A percentile compares a stretch with the other conserved stretches of the same genome.
phyloP scores from a whole-genome alignment of 495 filamentous ascomycete species.

The Pseudoneurospora amorphoporcata region DNA sequence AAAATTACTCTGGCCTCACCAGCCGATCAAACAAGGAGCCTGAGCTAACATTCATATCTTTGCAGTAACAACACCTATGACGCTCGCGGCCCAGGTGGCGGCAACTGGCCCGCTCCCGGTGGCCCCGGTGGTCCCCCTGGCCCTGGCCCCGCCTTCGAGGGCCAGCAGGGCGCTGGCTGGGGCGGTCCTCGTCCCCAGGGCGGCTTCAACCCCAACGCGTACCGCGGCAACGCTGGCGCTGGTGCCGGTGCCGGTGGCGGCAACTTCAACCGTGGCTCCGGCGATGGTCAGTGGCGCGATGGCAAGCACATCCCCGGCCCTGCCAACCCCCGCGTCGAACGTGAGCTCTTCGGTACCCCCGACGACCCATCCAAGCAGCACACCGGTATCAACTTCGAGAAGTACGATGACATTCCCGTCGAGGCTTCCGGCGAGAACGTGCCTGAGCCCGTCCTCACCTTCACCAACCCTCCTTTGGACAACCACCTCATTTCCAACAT shows the following conservation, averaged over 20 bases:
- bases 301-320: constrained; percentile 92
- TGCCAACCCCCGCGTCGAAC: constrained; percentile 77
- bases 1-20: background rate
- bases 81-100: constrained; percentile 18
- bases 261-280: constrained; percentile 59
- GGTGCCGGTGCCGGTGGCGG: constrained; percentile 35
- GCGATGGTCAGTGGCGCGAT: constrained; percentile 92
- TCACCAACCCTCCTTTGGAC: constrained; percentile 91
- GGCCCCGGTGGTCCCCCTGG: background rate
- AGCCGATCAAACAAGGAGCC: background rate
- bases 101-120: constrained; percentile 17
- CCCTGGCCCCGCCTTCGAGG: constrained; percentile 18
- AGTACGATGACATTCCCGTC: constrained; percentile 98
- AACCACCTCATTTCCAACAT: constrained; percentile 88
- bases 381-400: constrained; percentile 98
- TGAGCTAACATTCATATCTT: constrained; percentile 10
- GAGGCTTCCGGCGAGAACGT: constrained; percentile 92
- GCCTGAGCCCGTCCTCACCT: constrained; percentile 79
- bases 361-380: constrained; percentile 93
- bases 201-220: constrained; percentile 46
- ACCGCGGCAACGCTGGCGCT: constrained; percentile 54
- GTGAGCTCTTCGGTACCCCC: constrained; percentile 86
- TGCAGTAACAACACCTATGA: constrained; percentile 34
- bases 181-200: constrained; percentile 2
- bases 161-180: constrained; percentile 11